These are phyloP conservation scores for Juncus effusus DNA, from an alignment of 176 grass and related monocot species.

Conservation along the genomic window DNA sequence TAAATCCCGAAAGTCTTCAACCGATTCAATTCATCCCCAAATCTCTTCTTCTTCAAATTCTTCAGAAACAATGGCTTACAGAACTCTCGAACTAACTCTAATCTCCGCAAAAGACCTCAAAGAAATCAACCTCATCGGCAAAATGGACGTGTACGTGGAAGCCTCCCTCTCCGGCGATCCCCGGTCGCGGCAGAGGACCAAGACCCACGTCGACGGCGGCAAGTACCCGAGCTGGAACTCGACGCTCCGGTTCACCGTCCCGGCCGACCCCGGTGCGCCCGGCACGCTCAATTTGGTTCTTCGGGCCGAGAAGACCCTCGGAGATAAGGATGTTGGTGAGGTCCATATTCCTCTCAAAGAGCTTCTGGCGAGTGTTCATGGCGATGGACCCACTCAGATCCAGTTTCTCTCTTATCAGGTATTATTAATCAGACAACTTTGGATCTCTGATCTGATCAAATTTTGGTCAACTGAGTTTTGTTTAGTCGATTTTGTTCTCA, in stretches of 20 bases:
- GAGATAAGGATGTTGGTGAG: conserved; percentile 73
- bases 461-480: background rate
- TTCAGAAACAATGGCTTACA: conserved; percentile 35
- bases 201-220: conserved; percentile 25
- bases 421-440: background rate
- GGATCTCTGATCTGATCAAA: too few species aligned
- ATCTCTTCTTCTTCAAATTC: background rate
- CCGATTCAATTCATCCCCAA: background rate
- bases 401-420: conserved; percentile 74
- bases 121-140: conserved; percentile 61
- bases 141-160: conserved; percentile 77
- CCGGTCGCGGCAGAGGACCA: conserved; percentile 35
- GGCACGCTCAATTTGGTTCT: conserved; percentile 44
- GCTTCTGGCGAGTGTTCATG: conserved; percentile 36
- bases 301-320: conserved; percentile 58
- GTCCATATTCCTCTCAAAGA: conserved; percentile 69
- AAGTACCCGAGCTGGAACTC: conserved; percentile 29
- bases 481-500: background rate
- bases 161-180: conserved; percentile 60
- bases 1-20: background rate
- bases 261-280: conserved; percentile 21
- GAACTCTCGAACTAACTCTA: conserved; percentile 59
- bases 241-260: conserved; percentile 43
- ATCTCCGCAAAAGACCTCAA: conserved; percentile 84
- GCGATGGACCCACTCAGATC: conserved; percentile 28